These are phyloP conservation scores for Quercus wislizeni DNA, from an alignment of 306 rosid genomes.

Conservation along the genomic window DNA sequence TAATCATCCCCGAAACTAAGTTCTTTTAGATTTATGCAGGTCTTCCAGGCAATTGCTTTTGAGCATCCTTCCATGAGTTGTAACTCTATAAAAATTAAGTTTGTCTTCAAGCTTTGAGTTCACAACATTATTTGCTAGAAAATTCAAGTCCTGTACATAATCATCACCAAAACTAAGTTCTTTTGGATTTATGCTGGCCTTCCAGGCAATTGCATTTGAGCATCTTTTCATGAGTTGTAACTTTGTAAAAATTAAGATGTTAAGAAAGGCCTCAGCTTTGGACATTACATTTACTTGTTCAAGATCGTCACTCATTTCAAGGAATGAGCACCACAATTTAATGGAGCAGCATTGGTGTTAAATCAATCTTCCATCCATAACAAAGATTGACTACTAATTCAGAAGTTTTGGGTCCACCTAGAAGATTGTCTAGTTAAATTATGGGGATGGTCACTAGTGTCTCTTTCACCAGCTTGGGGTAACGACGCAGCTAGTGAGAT, in stretches of 20 bases:
- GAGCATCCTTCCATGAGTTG: too few species aligned
- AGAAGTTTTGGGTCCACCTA: constrained; percentile 58
- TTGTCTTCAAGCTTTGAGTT: constrained; percentile 12
- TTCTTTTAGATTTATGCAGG: too few species aligned
- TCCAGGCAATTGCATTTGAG: constrained; percentile 15
- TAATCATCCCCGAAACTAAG: too few species aligned
- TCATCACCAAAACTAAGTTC: too few species aligned
- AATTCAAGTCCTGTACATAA: constrained; percentile 1
- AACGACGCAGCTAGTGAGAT: constrained; percentile 1
- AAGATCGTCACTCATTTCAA: constrained; percentile 78
- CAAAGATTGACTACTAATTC: constrained; percentile 49
- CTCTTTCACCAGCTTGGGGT: constrained; percentile 16
- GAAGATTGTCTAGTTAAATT: constrained; percentile 63
- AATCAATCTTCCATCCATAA: too few species aligned
- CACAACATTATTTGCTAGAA: not conserved
- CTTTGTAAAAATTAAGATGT: constrained; percentile 36
- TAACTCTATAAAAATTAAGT: too few species aligned
- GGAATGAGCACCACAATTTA: constrained; percentile 38
- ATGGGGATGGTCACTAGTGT: constrained; percentile 7
- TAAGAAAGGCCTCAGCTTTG: constrained; percentile 60
- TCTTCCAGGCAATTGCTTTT: too few species aligned
- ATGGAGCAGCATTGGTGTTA: too few species aligned
- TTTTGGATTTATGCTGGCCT: too few species aligned
- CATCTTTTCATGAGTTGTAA: constrained; percentile 34
- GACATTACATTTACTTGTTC: constrained; percentile 63